These are phyloP conservation scores for Trapa incisa DNA, from an alignment of 345 rosid genomes.

Conservation along the genomic window DNA sequence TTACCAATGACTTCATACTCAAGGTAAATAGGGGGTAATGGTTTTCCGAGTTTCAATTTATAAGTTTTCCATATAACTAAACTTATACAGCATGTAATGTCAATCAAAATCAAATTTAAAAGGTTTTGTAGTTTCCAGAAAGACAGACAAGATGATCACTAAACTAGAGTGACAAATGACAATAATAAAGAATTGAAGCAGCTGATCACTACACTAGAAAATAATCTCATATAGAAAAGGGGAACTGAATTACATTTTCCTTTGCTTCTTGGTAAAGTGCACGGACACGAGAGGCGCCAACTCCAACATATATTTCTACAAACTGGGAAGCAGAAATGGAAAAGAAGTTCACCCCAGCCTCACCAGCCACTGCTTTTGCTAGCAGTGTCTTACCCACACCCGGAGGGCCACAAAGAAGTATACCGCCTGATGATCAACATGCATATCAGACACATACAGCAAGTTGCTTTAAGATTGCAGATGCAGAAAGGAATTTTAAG, in stretches of 20 bases:
- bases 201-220: background rate
- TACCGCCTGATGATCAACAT: slow-evolving; percentile 53
- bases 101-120: background rate
- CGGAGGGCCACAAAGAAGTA: slow-evolving; percentile 91
- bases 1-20: too few relatives aligned
- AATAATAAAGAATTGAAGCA: background rate
- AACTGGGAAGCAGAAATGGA: slow-evolving; percentile 96
- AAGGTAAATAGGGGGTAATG: background rate
- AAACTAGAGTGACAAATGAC: background rate
- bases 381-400: slow-evolving; percentile 90
- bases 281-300: slow-evolving; percentile 90
- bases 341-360: slow-evolving; percentile 93
- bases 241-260: slow-evolving; percentile 43
- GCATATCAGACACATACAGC: background rate
- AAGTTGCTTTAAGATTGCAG: background rate
- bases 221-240: background rate
- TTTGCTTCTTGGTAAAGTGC: slow-evolving; percentile 87
- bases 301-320: slow-evolving; percentile 94
- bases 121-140: background rate
- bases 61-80: background rate
- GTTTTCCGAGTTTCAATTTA: background rate
- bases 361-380: slow-evolving; percentile 97
- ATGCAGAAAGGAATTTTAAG: background rate
- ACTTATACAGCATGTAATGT: background rate
- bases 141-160: background rate